Percentiles rank a stretch among this genome's conserved stretches.
Conservation (phyloP, 2,329 filamentous ascomycete species). For the Talaromyces sp. region DNA sequence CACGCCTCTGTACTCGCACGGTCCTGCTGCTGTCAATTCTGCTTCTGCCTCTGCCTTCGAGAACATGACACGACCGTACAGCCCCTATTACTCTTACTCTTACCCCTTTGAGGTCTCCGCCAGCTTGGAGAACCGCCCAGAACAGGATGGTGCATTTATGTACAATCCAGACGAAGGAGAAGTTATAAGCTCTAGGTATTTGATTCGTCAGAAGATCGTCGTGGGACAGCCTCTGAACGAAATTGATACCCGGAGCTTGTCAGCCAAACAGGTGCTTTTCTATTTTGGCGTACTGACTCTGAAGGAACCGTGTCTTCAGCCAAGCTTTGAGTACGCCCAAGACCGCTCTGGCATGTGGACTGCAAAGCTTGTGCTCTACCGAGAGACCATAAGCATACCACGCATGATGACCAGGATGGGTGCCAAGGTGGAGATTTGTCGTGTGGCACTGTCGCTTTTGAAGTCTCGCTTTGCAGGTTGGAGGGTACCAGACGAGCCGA, state of each 20-base stretch:
- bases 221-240: constrained; percentile 5
- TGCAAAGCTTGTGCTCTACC: constrained; percentile 24
- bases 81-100: background rate
- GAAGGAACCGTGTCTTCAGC: constrained; percentile 19
- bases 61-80: background rate
- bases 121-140: background rate
- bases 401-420: constrained; percentile 10
- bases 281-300: constrained; percentile 26
- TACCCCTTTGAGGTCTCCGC: background rate
- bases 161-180: background rate
- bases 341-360: constrained; percentile 18
- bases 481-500: constrained; percentile 24
- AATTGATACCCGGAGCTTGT: constrained; percentile 12
- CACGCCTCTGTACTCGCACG: background rate
- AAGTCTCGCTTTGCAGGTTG: constrained; percentile 19
- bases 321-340: constrained; percentile 20
- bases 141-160: background rate
- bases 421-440: constrained; percentile 23
- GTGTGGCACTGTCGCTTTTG: constrained; percentile 22
- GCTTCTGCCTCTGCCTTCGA: background rate
- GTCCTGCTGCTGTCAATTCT: background rate
- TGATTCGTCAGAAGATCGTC: background rate
- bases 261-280: constrained; percentile 21
- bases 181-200: background rate
- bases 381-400: constrained; percentile 18